Conservation (phyloP, 306 rosid genomes). For the Begonia fuchsioides region DNA sequence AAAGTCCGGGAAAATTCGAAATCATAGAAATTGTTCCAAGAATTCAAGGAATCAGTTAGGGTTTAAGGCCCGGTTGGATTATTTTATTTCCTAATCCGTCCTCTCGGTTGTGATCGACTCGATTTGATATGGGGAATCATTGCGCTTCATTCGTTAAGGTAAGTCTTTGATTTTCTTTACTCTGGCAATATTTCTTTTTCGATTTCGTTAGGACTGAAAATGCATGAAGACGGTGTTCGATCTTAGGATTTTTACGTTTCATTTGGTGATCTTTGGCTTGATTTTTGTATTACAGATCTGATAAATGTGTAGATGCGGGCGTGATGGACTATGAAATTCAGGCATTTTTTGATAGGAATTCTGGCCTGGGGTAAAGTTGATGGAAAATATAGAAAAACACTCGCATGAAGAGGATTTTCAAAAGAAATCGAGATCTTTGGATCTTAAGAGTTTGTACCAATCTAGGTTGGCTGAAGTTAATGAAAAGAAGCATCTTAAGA, state of each 20-base stretch:
- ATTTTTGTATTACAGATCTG: constrained; percentile 58
- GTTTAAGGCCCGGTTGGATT: constrained; percentile 32
- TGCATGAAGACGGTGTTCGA: constrained; percentile 26
- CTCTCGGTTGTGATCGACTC: constrained; percentile 27
- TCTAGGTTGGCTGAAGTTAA: constrained; percentile 23
- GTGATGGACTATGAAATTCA: constrained; percentile 62
- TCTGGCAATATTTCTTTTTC: background rate
- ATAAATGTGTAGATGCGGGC: constrained; percentile 26
- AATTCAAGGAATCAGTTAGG: constrained; percentile 31
- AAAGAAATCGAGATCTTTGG: constrained; percentile 71
- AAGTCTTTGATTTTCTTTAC: constrained; percentile 14
- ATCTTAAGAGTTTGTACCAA: constrained; percentile 67
- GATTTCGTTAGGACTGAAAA: constrained; percentile 5
- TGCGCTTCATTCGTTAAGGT: constrained; percentile 30
- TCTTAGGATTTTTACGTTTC: constrained; percentile 6
- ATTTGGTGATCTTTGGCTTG: constrained; percentile 17
- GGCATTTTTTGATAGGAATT: constrained; percentile 28
- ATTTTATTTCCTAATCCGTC: constrained; percentile 28
- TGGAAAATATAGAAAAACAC: constrained; percentile 61
- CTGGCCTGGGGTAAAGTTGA: constrained; percentile 41
- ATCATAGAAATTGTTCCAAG: constrained; percentile 18
- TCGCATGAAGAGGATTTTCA: constrained; percentile 48
- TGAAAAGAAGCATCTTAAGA: constrained; percentile 33
- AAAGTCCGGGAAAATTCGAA: constrained; percentile 7
- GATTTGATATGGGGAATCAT: constrained; percentile 11